These are phyloP conservation scores for Tolypocladium tundrense DNA, from an alignment of 2,329 filamentous ascomycete species.

Conservation along the genomic window DNA sequence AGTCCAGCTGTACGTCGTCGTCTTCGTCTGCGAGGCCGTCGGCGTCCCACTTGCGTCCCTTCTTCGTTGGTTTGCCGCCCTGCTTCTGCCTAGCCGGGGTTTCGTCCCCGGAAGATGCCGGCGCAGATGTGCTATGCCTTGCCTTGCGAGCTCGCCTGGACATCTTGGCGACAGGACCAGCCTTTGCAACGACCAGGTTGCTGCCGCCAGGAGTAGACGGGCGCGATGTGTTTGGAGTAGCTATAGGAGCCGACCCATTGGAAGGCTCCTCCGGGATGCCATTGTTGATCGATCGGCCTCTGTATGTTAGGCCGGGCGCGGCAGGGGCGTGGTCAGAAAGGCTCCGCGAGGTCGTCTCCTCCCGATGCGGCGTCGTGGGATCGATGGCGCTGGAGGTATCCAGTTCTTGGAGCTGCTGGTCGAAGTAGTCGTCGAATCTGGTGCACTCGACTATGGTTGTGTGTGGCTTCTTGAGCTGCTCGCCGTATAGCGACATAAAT, in stretches of 20 bases:
- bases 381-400: slow-evolving; percentile 40
- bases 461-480: slow-evolving; percentile 73
- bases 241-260: slow-evolving; percentile 58
- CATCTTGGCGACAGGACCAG: slow-evolving; percentile 63
- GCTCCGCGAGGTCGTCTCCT: slow-evolving; percentile 21
- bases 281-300: slow-evolving; percentile 24
- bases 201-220: slow-evolving; percentile 61
- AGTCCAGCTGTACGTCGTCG: slow-evolving; percentile 67
- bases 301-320: slow-evolving; percentile 29
- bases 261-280: slow-evolving; percentile 34
- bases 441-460: slow-evolving; percentile 68
- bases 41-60: slow-evolving; percentile 84
- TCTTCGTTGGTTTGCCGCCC: slow-evolving; percentile 60
- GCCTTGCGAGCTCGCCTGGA: slow-evolving; percentile 69
- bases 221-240: slow-evolving; percentile 66
- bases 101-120: slow-evolving; percentile 79
- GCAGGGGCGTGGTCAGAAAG: slow-evolving; percentile 12
- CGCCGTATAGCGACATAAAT: slow-evolving; percentile 82
- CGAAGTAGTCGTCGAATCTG: slow-evolving; percentile 85
- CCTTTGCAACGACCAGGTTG: slow-evolving; percentile 60
- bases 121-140: slow-evolving; percentile 54
- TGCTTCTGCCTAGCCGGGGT: slow-evolving; percentile 45
- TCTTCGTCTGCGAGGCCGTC: slow-evolving; percentile 82
- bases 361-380: slow-evolving; percentile 19
- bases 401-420: slow-evolving; percentile 80